A percentile compares a stretch with the other conserved stretches of the same genome.
phyloP scores from a whole-genome alignment of 208 protist species.

The Leishmania tropica region DNA sequence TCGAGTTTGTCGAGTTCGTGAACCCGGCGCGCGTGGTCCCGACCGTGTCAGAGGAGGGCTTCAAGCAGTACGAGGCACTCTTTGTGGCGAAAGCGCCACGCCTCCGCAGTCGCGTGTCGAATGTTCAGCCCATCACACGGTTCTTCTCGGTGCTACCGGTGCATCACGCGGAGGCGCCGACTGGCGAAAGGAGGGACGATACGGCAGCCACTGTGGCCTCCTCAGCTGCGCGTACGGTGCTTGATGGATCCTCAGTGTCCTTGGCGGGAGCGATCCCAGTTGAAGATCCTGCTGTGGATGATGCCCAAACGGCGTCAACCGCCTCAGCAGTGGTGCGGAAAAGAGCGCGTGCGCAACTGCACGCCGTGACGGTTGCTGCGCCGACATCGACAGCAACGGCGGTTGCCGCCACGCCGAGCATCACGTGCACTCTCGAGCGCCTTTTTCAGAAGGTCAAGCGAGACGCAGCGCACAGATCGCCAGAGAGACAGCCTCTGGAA shows the following conservation, averaged over 20 bases:
- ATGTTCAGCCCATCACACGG: slow-evolving; percentile 65
- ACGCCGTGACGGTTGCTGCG: not conserved
- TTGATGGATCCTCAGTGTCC: not conserved
- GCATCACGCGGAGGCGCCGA: not conserved
- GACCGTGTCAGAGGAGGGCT: slow-evolving; percentile 78
- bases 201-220: not conserved
- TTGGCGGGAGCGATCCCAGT: not conserved
- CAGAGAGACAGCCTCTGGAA: not conserved
- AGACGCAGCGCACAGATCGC: not conserved
- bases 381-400: not conserved
- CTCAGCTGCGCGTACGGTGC: not conserved
- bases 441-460: not conserved
- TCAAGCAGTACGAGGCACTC: slow-evolving; percentile 56
- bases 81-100: slow-evolving; percentile 76
- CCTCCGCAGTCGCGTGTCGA: slow-evolving; percentile 46
- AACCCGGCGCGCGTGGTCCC: slow-evolving; percentile 73
- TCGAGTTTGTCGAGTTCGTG: slow-evolving; percentile 75
- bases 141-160: slow-evolving; percentile 42
- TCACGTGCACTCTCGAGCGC: not conserved
- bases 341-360: not conserved
- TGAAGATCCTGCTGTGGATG: not conserved
- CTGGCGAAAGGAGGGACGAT: not conserved
- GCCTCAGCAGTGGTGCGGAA: not conserved
- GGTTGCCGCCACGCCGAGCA: not conserved
- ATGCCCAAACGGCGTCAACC: not conserved